phyloP scores from a whole-genome alignment of 805 yeast genomes.

The Sugiyamaella americana region DNA sequence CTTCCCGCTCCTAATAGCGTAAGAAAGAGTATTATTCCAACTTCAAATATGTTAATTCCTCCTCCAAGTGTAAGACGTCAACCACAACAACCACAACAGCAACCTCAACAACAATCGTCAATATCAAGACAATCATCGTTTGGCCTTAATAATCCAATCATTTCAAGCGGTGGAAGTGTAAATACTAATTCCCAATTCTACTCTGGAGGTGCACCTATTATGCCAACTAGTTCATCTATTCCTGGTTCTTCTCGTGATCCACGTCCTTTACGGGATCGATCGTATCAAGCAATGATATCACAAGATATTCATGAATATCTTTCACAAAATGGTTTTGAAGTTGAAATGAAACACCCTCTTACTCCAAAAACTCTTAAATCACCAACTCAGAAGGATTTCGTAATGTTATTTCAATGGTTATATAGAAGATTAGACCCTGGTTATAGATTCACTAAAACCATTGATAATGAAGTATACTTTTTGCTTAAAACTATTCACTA shows the following conservation, averaged over 20 bases:
- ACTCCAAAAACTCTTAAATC: slow-evolving; percentile 56
- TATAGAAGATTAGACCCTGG: slow-evolving; percentile 76
- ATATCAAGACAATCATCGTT: slow-evolving; percentile 17
- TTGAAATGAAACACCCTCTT: slow-evolving; percentile 65
- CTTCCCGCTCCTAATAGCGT: slow-evolving; percentile 5
- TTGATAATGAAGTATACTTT: slow-evolving; percentile 70
- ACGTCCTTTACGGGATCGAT: slow-evolving; percentile 70
- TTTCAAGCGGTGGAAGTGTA: background rate
- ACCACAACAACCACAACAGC: too few relatives aligned
- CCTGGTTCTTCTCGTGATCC: slow-evolving; percentile 42
- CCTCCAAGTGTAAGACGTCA: slow-evolving; percentile 12
- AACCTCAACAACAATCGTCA: too few relatives aligned
- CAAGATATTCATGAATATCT: slow-evolving; percentile 64
- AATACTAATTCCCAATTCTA: background rate
- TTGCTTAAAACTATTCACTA: slow-evolving; percentile 61
- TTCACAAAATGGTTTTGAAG: slow-evolving; percentile 58
- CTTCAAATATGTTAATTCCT: background rate
- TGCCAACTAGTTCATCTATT: background rate
- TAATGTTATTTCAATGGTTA: slow-evolving; percentile 69
- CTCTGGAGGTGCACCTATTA: background rate
- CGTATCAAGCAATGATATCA: slow-evolving; percentile 58
- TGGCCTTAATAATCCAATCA: slow-evolving; percentile 10
- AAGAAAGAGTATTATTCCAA: slow-evolving; percentile 9
- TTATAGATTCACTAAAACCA: slow-evolving; percentile 56
- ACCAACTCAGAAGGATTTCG: slow-evolving; percentile 87